Evolutionary conservation across 1,284 basidiomycete species (phyloP), one percentile per base, ranked within the genome.

Genomic region (Malassezia japonica): DNA sequence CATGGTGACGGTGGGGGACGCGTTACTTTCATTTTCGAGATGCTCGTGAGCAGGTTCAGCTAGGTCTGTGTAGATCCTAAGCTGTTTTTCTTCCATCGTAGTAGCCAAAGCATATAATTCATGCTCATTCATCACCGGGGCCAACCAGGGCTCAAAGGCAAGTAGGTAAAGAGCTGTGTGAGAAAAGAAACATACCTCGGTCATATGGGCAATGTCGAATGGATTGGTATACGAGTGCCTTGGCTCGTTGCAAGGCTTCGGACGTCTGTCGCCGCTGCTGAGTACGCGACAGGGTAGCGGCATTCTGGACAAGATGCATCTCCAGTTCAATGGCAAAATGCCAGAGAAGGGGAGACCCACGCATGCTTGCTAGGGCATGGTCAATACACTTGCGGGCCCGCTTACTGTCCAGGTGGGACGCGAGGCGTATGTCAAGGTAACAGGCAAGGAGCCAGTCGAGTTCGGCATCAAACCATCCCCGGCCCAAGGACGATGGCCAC

Each of bases 121-220:
- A 8, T 48, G 15, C 1, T 12, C 33, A 13, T 40, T 42, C 10
- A 54, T 44, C 10, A 37, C 41, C 13, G 20, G n/a, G 3, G 16
- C 15, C n/a, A 54, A 23, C 24, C 5, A 9, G 0, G 46, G 33
- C 9, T 36, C 16, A 28, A 48, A 35, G 6, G 41, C 41, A 29
- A 20, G 27, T 0, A 48, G 46, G 31, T 33, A 33, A 6, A 53
- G 32, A 7, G 29, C 39, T 42, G 21, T 2, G 12, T 39, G 8
- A 33, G 32, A 13, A 4, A 3, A 16, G 10, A 6, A 4, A 20
- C 47, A 39, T 23, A 48, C 39, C 33, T 40, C 42, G 44, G 18
- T 48, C 46, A 31, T 38, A 54, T 12, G 51, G 51, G 27, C 46
- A 54, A 13, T 27, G 25, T 21, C 41, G 34, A 7, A 48, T 36